Percentiles rank a stretch among this genome's conserved stretches.
Conservation (phyloP, 371 early-diverging fungal genomes). For the Mortierella sp. region DNA sequence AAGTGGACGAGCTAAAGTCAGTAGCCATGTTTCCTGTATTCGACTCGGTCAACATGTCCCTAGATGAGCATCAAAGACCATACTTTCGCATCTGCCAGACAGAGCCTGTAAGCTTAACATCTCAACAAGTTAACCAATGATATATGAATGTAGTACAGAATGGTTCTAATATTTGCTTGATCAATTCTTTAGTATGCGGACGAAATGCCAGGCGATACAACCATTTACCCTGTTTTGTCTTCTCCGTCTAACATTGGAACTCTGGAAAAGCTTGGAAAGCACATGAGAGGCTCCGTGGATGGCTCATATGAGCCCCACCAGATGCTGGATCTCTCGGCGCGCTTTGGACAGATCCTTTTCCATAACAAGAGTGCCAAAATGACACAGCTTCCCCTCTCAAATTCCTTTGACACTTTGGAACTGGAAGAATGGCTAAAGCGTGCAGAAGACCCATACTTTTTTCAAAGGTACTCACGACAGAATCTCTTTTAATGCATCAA, state of each 20-base stretch:
- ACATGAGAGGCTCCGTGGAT: slow-evolving; percentile 11
- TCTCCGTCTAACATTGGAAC: slow-evolving; percentile 14
- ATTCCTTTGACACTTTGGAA: slow-evolving; percentile 19
- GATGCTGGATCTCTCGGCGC: slow-evolving; percentile 23
- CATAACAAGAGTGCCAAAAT: slow-evolving; percentile 15
- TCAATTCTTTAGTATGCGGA: slow-evolving; percentile 20
- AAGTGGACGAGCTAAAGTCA: slow-evolving; percentile 26
- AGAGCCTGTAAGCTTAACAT: slow-evolving; percentile 20
- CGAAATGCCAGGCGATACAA: neutral
- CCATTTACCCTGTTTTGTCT: slow-evolving; percentile 27
- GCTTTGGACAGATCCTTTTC: slow-evolving; percentile 44
- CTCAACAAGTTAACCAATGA: no score
- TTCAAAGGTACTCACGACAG: slow-evolving; percentile 17
- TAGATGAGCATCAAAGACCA: slow-evolving; percentile 29
- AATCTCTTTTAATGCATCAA: neutral
- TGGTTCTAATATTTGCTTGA: neutral
- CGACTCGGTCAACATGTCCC: slow-evolving; percentile 38
- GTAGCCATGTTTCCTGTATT: slow-evolving; percentile 47
- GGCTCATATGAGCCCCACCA: neutral
- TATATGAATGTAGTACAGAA: neutral
- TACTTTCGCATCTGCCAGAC: slow-evolving; percentile 35
- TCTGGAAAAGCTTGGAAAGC: slow-evolving; percentile 12
- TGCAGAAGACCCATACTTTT: slow-evolving; percentile 34
- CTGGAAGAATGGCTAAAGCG: slow-evolving; percentile 39
- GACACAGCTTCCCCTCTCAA: slow-evolving; percentile 14